These are phyloP conservation scores for Zygotorulaspora mrakii DNA, from an alignment of 1,139 yeast species.

Conservation along the genomic window DNA sequence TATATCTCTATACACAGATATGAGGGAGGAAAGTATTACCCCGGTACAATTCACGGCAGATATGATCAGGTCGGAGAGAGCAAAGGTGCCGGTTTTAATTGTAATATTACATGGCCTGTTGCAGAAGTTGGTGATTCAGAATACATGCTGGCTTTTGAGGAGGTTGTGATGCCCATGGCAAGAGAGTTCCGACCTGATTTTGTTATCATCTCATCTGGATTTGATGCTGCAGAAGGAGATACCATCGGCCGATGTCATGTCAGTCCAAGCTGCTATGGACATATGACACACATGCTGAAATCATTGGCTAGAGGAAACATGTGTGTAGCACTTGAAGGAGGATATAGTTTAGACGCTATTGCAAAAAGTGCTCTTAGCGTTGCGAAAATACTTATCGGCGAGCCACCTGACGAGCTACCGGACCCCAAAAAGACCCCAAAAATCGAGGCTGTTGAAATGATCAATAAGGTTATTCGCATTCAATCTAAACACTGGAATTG, in stretches of 20 bases:
- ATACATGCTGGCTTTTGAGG: slow-evolving; percentile 85
- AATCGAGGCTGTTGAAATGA: slow-evolving; percentile 76
- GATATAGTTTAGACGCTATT: slow-evolving; percentile 88
- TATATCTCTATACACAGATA: slow-evolving; percentile 90
- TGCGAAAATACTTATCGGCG: slow-evolving; percentile 87
- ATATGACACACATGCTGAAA: slow-evolving; percentile 90
- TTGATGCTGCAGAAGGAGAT: slow-evolving; percentile 98
- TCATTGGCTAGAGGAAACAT: slow-evolving; percentile 82
- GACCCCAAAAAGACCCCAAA: slow-evolving; percentile 50
- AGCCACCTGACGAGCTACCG: slow-evolving; percentile 78
- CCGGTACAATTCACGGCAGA: slow-evolving; percentile 85
- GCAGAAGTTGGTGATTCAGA: slow-evolving; percentile 96
- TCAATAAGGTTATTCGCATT: slow-evolving; percentile 73
- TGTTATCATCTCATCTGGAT: slow-evolving; percentile 89
- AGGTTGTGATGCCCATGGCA: slow-evolving; percentile 85
- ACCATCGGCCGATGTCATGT: slow-evolving; percentile 97
- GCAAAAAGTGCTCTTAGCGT: slow-evolving; percentile 90
- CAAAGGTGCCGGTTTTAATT: slow-evolving; percentile 76
- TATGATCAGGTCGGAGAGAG: slow-evolving; percentile 80
- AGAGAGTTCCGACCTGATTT: slow-evolving; percentile 89
- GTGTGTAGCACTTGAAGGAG: slow-evolving; percentile 93
- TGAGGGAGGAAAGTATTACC: slow-evolving; percentile 89
- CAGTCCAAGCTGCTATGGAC: slow-evolving; percentile 92
- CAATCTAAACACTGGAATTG: slow-evolving; percentile 90
- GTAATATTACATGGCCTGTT: slow-evolving; percentile 93